Base-by-base conservation (phyloP, 345 rosid genomes). In the Sonneratia caseolaris region DNA sequence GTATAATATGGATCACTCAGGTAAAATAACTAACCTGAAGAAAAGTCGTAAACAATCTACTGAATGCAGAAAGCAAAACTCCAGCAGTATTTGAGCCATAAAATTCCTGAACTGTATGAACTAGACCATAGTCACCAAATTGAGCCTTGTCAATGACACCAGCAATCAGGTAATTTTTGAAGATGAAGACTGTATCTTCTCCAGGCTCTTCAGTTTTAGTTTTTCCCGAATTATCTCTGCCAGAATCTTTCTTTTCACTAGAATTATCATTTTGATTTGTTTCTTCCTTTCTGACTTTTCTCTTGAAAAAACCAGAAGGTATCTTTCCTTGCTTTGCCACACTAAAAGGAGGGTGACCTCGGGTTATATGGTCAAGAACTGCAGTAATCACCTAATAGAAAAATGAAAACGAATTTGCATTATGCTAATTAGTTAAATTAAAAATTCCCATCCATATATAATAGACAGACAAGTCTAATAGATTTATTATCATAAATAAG, bases 61-160 rank as follows among this genome's bases (percentile, higher is more conserved):
- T 95, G 68, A 95, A 81, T 12, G 84, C 86, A 37, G 99, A 92
- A 68, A 95, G 94, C 79, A 95, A 81, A 79, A 68, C 73, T 75
- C 99, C 99, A 14, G 99, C 97, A 72, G 96, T 79, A 81, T 80
- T 87, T 71, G 97, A 77, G 72, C 99, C 99, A 80, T 89, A 90
- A 48, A 92, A 89, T 82, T 92, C 99, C 72, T 95, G 93, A 73
- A 95, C 95, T 62, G 95, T 92, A 78, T 95, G 99, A 70, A 95
- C 88, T 79, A 95, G 79, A 77, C 99, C 99, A 78, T 87, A 90
- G 72, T 90, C 97, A 51, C 96, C 97, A 86, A 95, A 95, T 80
- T 95, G 99, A 74, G 93, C 97, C 86, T 95, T 95, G 82, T 95
- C 99, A 53, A 95, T 92, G 78, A 95, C 97, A 64, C 99, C 99